Evolutionary conservation across 31 red algal species (phyloP), one percentile per base, ranked within the genome.

Genomic region (Porphyra umbilicalis): DNA sequence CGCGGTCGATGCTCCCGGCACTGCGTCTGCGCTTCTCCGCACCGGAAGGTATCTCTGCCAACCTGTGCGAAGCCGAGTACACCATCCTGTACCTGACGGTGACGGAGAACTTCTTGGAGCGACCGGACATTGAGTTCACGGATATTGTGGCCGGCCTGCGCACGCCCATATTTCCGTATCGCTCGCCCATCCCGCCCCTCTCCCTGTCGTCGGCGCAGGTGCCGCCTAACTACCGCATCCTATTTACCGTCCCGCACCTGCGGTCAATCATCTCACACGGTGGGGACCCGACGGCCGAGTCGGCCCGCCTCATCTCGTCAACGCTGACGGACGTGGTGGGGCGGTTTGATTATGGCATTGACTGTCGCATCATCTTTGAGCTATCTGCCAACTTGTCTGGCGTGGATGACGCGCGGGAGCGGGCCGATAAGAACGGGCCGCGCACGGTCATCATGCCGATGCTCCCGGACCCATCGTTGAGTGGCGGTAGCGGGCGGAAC

Each of bases 201-300:
- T 92, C 92, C 87, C 91, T 96, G 34, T 96, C 94, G n/a, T 96
- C 89, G n/a, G 92, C 91, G 79, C 79, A 82, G 31, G 92, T 96
- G 85, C 88, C 94, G 57, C 89, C 94, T 4, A 96, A 92, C 82
- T 96, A 96, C 78, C 82, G 89, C 44, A 91, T 96, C 75, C 75
- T 90, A 0, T 96, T 96, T 82, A 90, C 91, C 81, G 83, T 92
- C 15, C 89, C 94, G n/a, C 67, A 36, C 8, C 86, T 96, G 36
- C 84, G 89, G 33, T 89, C 89, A 75, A 79, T 90, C 20, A 96
- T 96, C 40, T 90, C 92, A 84, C 87, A 83, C 79, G 94, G 94
- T 36, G 89, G 85, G 68, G 86, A 95, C 76, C 80, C 85, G 31
- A 35, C 76, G 82, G 81, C 88, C 68, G 86, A 89, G 34, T 76